These are phyloP conservation scores for Antitrichia curtipendula DNA, from an alignment of 225 moss, liverwort and hornwort species.

Conservation along the genomic window DNA sequence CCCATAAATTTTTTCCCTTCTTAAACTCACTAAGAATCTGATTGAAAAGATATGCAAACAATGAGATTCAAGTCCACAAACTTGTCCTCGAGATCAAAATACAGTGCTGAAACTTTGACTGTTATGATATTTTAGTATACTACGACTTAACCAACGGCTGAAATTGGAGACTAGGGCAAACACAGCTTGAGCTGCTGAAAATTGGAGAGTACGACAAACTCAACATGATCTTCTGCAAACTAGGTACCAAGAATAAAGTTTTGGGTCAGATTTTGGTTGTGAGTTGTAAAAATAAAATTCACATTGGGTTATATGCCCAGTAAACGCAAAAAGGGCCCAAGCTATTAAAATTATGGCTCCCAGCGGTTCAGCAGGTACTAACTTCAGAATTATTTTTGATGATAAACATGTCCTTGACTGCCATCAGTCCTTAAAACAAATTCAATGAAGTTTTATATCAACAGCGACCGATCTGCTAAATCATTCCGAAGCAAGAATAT, in stretches of 20 bases:
- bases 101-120: background rate
- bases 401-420: background rate
- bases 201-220: background rate
- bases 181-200: background rate
- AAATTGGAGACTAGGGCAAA: background rate
- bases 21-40: background rate
- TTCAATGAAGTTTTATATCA: background rate
- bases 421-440: background rate
- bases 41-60: background rate
- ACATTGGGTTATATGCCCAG: too few relatives aligned
- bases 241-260: background rate
- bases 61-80: background rate
- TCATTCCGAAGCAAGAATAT: background rate
- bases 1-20: background rate
- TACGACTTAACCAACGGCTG: background rate
- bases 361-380: background rate
- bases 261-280: background rate
- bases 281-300: background rate
- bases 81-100: background rate
- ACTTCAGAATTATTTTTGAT: background rate
- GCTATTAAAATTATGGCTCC: too few relatives aligned
- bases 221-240: background rate
- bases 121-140: background rate
- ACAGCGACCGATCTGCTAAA: background rate
- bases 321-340: background rate